Conservation (phyloP, 257 asterid species). For the Gentiana macrophylla region DNA sequence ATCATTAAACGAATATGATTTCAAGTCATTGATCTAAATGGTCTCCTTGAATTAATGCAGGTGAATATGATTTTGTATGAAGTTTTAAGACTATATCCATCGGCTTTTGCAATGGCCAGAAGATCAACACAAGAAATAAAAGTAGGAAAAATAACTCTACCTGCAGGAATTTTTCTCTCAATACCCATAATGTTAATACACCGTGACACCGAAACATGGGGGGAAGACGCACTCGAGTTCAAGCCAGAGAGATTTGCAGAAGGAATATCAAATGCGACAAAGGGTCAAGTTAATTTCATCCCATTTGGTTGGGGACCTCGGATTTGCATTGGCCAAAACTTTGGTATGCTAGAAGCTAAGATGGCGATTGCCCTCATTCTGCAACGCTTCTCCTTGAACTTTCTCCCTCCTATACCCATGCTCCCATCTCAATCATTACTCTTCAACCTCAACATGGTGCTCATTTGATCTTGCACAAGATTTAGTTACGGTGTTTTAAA, state of each 20-base stretch:
- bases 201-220: slow-evolving; percentile 13
- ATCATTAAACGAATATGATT: not conserved
- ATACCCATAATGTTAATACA: slow-evolving; percentile 12
- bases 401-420: not conserved
- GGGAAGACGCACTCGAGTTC: slow-evolving; percentile 4
- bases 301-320: slow-evolving; percentile 21
- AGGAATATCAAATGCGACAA: slow-evolving; percentile 1
- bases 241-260: slow-evolving; percentile 2
- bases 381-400: not conserved
- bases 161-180: slow-evolving; percentile 8
- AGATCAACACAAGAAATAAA: slow-evolving; percentile 11
- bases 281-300: not conserved
- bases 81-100: slow-evolving; percentile 3
- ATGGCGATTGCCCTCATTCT: slow-evolving; percentile 11
- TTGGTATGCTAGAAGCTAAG: slow-evolving; percentile 18
- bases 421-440: not conserved
- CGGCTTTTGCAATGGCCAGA: not conserved
- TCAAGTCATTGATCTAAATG: not conserved
- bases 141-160: slow-evolving; percentile 13
- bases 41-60: not conserved
- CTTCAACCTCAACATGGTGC: slow-evolving; percentile 1
- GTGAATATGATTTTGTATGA: not conserved
- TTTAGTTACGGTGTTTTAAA: not conserved
- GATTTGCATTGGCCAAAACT: slow-evolving; percentile 13
- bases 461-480: not conserved